Evolutionary conservation across 1,284 basidiomycete genomes (phyloP), one percentile per base, ranked within the genome.

Genomic region (Microbotryum lychnidis-dioicae): DNA sequence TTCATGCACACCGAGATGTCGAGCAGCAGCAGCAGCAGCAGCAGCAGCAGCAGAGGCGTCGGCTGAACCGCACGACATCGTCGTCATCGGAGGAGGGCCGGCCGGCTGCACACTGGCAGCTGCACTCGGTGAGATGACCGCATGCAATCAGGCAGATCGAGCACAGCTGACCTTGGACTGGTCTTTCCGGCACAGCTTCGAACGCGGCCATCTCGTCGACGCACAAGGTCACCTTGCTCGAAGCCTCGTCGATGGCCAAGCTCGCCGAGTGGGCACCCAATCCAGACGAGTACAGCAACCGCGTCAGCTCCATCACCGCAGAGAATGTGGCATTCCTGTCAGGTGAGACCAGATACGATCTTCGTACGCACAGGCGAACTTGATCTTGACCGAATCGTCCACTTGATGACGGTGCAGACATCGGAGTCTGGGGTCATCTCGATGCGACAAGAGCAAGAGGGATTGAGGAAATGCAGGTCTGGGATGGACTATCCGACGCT

Each of bases 61-160:
- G 33, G 27, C 52, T 12, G 63, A 67, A 44, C 23, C 56, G 6
- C 62, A 82, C 66, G 92, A 96, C 74, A 80, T 96, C 57, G 89
- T 96, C 42, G 89, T 97, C 69, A 90, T 97, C 45, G 94, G 94
- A 18, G 94, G 91, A 51, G 93, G 93, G 1, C 91, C 91, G 23
- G 91, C 85, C 1, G 94, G 94, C 18, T 80, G 98, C 29, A 89
- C 92, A 6, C 79, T 98, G 31, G 91, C 91, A 1, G 85, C 84
- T 72, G 89, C 91, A 27, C 80, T 98, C 23, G 82, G 92, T 91
- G 71, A 68, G 81, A 75, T 37, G 14, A 60, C 61, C 44, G 44
- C 6, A 21, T 31, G 2, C 12, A 16, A 46, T 21, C 18, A 4
- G 3, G 14, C 3, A 10, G 23, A 23, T 18, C 8, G 37, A 29